Evolutionary conservation across 805 yeast species (phyloP), one percentile per base, ranked within the genome.

Genomic region (Hanseniaspora valbyensis): DNA sequence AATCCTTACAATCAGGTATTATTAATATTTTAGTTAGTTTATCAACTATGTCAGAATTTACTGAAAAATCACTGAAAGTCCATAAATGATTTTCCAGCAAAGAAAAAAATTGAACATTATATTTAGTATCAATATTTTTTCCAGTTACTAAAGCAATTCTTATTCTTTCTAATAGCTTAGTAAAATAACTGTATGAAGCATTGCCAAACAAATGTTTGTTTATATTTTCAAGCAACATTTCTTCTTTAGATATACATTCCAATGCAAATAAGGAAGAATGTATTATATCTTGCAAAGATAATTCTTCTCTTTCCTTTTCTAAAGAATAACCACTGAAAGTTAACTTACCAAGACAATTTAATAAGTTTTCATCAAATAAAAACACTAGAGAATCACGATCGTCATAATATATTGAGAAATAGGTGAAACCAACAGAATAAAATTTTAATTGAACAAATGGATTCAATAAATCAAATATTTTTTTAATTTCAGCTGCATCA

Each of bases 141-240:
- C 55, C n/a, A 9, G 68, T 66, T 43, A 69, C 64, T 32, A 78
- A 56, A 37, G 71, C 66, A 52, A 78, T 76, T 50, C 76, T 69
- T n/a, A 86, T 75, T 39, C 71, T 70, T 52, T 89, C 74, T 26
- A 88, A 62, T 29, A 81, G 74, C 59, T 84, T 88, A 66, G 83
- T 84, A 36, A 89, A 60, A 12, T 78, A 66, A 1, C 96, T 96
- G 63, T 89, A 95, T 54, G 80, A 78, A 36, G 88, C 87, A 61
- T 86, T 86, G 8, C 92, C 96, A 19, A 90, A 86, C 55, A 88
- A 63, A 13, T 84, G 78, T 52, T 87, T 73, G 49, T 88, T 70
- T 21, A 89, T 71, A 56, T 88, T 96, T 44, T 81, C 71, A 18
- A 89, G 81, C 76, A 88, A 82, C 3, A 73, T 73, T 42, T 78